A percentile compares a stretch with the other conserved stretches of the same genome.
Conservation (phyloP, 1,284 basidiomycete species). For the Pyrrhoderma noxium region DNA sequence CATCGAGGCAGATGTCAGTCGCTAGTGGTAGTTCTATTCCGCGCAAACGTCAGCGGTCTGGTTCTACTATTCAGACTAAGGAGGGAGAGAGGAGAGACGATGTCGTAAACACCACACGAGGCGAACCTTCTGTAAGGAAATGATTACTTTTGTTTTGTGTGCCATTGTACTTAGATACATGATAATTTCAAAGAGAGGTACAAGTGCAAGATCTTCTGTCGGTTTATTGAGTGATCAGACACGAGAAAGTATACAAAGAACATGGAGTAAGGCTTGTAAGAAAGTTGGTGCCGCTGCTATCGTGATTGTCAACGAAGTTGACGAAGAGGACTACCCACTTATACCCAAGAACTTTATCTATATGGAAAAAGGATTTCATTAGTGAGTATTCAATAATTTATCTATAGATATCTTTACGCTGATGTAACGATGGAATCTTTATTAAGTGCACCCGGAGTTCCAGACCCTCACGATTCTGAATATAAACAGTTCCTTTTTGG, state of each 20-base stretch:
- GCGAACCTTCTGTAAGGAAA: too few relatives aligned
- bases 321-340: conserved; percentile 9
- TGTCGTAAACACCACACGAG: too few relatives aligned
- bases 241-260: neutral
- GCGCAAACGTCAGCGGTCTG: too few relatives aligned
- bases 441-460: neutral
- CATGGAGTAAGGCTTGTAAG: conserved; percentile 1
- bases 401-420: neutral
- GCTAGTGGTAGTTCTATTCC: too few relatives aligned
- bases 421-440: neutral
- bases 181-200: neutral
- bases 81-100: too few relatives aligned
- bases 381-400: conserved; percentile 7
- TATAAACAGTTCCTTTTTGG: conserved; percentile 4
- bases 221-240: neutral
- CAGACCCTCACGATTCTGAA: neutral
- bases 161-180: too few relatives aligned
- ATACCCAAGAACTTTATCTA: conserved; percentile 5
- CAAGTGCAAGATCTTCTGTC: neutral
- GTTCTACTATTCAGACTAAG: too few relatives aligned
- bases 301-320: conserved; percentile 12
- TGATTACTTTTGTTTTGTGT: too few relatives aligned
- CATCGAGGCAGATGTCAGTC: too few relatives aligned
- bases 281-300: conserved; percentile 2
- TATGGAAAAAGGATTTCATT: conserved; percentile 5